phyloP scores from a whole-genome alignment of 1,139 yeast genomes.

The Lipomyces yarrowii region DNA sequence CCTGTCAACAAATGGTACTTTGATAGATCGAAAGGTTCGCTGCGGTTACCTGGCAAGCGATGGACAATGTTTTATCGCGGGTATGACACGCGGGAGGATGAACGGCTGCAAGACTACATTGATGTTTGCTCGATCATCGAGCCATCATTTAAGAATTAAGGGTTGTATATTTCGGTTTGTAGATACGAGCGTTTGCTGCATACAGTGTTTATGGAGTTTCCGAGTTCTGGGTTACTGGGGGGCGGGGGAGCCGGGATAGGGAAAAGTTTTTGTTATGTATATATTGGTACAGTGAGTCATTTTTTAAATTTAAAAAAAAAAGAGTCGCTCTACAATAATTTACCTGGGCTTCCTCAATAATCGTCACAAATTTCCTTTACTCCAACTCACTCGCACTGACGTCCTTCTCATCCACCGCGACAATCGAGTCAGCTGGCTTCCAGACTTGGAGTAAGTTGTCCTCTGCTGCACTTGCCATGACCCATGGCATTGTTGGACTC shows the following conservation, averaged over 20 bases:
- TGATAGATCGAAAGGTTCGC: constrained; percentile 80
- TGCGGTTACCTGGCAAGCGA: constrained; percentile 53
- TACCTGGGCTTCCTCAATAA: no score
- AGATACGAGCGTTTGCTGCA: not conserved
- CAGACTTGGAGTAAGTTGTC: constrained; percentile 89
- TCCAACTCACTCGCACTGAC: constrained; percentile 27
- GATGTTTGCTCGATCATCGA: constrained; percentile 47
- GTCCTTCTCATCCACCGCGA: constrained; percentile 36
- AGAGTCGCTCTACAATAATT: no score
- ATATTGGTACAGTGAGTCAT: no score
- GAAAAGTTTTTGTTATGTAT: no score
- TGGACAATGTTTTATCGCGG: constrained; percentile 79
- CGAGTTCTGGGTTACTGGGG: not conserved
- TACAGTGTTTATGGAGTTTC: not conserved
- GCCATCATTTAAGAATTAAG: constrained; percentile 17
- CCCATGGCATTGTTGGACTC: constrained; percentile 80
- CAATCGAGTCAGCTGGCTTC: constrained; percentile 54
- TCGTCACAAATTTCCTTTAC: constrained; percentile 7
- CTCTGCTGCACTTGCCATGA: constrained; percentile 80
- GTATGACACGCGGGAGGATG: constrained; percentile 43
- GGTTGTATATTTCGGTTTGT: not conserved
- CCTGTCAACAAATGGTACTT: constrained; percentile 98
- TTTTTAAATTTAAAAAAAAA: no score
- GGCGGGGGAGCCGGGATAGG: not conserved
- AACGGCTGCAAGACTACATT: constrained; percentile 43